Evolutionary conservation across 345 rosid genomes (phyloP), one percentile per base, ranked within the genome.

Genomic region (Linum lewisii): DNA sequence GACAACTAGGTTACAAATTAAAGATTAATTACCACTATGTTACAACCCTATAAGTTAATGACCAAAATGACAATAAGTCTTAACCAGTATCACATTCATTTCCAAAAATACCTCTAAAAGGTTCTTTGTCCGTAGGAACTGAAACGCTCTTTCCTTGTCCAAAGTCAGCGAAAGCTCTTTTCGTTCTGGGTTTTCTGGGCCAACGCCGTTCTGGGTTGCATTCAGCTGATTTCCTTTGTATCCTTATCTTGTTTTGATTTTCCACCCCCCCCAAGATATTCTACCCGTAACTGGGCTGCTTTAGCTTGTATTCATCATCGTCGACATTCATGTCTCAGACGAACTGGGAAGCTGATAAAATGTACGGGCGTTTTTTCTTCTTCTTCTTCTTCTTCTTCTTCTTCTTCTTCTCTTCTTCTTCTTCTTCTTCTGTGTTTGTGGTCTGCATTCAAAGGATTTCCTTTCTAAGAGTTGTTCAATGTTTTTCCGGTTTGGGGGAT

Each of bases 341-440:
- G 29, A 75, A 52, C 66, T 75, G 77, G 78, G 82, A 78, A 10
- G 79, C 82, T 44, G 82, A 75, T 63, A 75, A 73, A 70, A 78
- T 78, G 82, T 78, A 4, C 45, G 29, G 23, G 3, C 10, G n/a
- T n/a, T 29, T 25, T n/a, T 42, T 20, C 2, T 45, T 38, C 21
- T 4, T 50, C 10, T 16, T 25, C 21, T n/a, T 58, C 0, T 24
- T 60, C 24, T 11, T 3, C 32, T 38, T 20, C 52, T 0, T 22
- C 34, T 58, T 62, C 22, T 6, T 58, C 20, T 61, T 55, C 62
- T 20, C 37, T 22, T 44, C 26, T 61, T 57, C 65, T 20, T n/a
- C 54, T 63, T 42, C 24, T 5, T 20, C 19, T 21, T 15, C 38
- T 64, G 37, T 21, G 53, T 62, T 63, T n/a, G 10, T 51, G 25